Percentiles rank a stretch among this genome's conserved stretches.
These are phyloP conservation scores for Geotrichum cucujoidarum DNA, from an alignment of 1,139 yeast species.

Conservation along the genomic window DNA sequence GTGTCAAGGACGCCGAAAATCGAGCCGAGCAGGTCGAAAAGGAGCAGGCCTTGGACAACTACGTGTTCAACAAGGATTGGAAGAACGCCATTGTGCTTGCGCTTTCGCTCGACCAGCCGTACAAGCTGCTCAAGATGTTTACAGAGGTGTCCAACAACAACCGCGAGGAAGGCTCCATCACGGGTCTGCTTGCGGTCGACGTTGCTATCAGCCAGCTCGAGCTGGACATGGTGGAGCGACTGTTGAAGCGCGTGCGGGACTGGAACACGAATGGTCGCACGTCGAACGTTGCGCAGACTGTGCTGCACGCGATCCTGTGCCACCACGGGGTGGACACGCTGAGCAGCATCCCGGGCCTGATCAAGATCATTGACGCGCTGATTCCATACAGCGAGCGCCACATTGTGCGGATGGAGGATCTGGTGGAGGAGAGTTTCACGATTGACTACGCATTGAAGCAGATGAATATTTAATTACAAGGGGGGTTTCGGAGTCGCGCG, in stretches of 20 bases:
- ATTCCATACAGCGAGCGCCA: slow-evolving; percentile 89
- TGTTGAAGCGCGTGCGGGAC: slow-evolving; percentile 76
- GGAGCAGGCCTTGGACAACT: slow-evolving; percentile 79
- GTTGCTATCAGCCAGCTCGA: slow-evolving; percentile 54
- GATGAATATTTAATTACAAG: slow-evolving; percentile 31
- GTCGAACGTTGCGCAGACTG: slow-evolving; percentile 72
- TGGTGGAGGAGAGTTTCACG: slow-evolving; percentile 78
- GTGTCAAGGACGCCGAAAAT: slow-evolving; percentile 38
- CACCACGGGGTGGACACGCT: slow-evolving; percentile 52
- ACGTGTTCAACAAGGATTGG: slow-evolving; percentile 71
- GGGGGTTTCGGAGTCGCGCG: no score
- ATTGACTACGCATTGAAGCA: slow-evolving; percentile 80
- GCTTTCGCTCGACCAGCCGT: slow-evolving; percentile 77
- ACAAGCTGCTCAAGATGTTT: slow-evolving; percentile 70
- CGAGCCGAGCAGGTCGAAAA: slow-evolving; percentile 62
- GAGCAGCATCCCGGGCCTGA: slow-evolving; percentile 60
- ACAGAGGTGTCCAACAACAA: slow-evolving; percentile 46
- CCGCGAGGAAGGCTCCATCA: slow-evolving; percentile 35
- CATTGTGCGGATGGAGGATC: slow-evolving; percentile 63
- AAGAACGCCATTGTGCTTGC: slow-evolving; percentile 83
- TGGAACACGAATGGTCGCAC: slow-evolving; percentile 92
- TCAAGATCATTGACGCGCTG: slow-evolving; percentile 64
- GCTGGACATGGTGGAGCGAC: slow-evolving; percentile 45
- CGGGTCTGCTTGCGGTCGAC: slow-evolving; percentile 64
- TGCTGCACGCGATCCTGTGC: slow-evolving; percentile 59